Base-by-base conservation (phyloP, 2,329 filamentous ascomycete genomes). In the Alternaria gaisen region DNA sequence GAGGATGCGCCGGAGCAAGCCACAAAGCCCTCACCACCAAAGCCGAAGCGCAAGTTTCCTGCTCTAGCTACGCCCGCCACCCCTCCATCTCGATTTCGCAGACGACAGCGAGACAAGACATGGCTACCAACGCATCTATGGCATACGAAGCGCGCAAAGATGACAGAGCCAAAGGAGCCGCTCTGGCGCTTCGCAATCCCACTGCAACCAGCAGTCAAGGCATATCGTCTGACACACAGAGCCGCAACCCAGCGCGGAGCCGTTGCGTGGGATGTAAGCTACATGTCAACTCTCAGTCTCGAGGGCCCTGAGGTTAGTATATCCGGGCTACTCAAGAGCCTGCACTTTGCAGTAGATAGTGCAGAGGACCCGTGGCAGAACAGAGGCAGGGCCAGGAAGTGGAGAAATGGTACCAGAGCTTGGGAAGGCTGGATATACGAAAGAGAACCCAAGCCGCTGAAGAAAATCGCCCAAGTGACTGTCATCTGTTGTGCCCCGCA, bases 41-140 rank as follows among this genome's bases (percentile, higher is more conserved):
- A 84, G 41, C 88, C 90, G 2, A 92, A 91, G 77, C 87, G 91
- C 67, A 90, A 81, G 54, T 84, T 94, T 52, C 91, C 92, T 70
- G 83, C 82, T 46, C 83, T 94, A 52, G 91, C 92, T 56, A 83
- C 87, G n/a, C 85, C 88, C 5, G 82, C 82, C 5, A 83, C 76
- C 77, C 88, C 88, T 2, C 85, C 84, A 44, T 87, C 86, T 22
- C 94, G 90, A 71, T 98, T 93, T 75, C 88, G 90, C 67, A 95
- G 93, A 79, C 89, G 95, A 32, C 94, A 98, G 76, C 82, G 90
- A 46, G 85, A 91, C 77, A 98, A 98, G 82, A 93, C 91, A 3
- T 97, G 94, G 93, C 83, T 99, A 16, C 95, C 95, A 0, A 98
- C 95, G 7, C 95, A 99, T 77, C 81, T 96, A 66, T 99, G 91